phyloP scores from a whole-genome alignment of 192 early-diverging fungal genomes.

The Jimgerdemannia lactiflua region DNA sequence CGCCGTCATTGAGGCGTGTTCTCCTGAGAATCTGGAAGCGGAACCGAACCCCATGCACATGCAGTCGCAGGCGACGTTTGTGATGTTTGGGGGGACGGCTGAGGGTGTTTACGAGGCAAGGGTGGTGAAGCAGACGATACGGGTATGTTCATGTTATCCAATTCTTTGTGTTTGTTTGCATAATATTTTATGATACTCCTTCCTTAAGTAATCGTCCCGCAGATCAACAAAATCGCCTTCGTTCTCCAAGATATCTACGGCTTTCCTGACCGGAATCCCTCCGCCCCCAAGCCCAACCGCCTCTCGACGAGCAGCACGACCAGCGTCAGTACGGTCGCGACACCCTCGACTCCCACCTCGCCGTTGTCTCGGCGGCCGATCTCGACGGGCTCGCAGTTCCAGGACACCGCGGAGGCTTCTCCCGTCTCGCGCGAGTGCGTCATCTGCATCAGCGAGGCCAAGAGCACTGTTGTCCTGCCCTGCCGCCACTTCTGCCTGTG shows the following conservation, averaged over 20 bases:
- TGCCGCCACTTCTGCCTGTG: slow-evolving; percentile 75
- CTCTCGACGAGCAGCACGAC: neutral
- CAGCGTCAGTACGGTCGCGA: neutral
- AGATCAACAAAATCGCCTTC: neutral
- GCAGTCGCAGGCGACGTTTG: neutral
- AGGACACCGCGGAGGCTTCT: neutral
- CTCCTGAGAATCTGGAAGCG: neutral
- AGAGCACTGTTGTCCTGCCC: slow-evolving; percentile 61
- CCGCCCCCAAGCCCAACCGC: neutral
- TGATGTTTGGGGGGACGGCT: neutral
- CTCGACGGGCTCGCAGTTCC: neutral
- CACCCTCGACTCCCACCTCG: too few relatives aligned
- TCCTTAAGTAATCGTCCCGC: neutral
- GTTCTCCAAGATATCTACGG: neutral
- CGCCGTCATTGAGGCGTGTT: neutral
- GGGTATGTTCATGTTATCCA: neutral
- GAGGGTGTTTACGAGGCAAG: neutral
- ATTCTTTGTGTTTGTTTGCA: too few relatives aligned
- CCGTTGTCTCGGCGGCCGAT: too few relatives aligned
- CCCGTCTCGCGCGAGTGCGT: slow-evolving; percentile 49
- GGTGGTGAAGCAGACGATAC: neutral
- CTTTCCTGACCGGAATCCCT: neutral
- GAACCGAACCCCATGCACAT: neutral
- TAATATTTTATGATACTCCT: too few relatives aligned
- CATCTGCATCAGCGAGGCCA: slow-evolving; percentile 64